These are phyloP conservation scores for Lichtheimia ramosa DNA, from an alignment of 371 early-diverging fungal genomes.

Conservation along the genomic window DNA sequence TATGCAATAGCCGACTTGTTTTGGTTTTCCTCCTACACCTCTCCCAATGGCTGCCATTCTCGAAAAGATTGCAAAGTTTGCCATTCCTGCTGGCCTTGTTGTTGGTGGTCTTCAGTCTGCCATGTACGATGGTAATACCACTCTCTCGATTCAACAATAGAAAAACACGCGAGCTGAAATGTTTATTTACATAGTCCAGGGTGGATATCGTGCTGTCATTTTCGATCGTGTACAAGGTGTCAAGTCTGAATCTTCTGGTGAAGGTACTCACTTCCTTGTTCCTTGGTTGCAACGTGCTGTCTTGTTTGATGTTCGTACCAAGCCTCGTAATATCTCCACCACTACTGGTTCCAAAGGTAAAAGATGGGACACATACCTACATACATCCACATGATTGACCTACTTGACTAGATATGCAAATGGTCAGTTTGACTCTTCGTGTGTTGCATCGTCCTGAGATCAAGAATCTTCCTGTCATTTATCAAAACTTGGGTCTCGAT, in stretches of 20 bases:
- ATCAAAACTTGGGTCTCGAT: constrained; percentile 91
- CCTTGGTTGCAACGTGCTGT: constrained; percentile 90
- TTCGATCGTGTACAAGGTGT: constrained; percentile 97
- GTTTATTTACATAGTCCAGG: constrained; percentile 69
- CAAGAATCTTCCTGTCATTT: constrained; percentile 76
- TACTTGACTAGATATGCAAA: constrained; percentile 77
- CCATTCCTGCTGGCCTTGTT: constrained; percentile 67
- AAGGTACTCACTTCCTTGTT: constrained; percentile 97
- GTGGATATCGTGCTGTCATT: constrained; percentile 95
- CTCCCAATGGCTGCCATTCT: constrained; percentile 43
- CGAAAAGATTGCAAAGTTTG: constrained; percentile 63
- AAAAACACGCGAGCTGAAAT: constrained; percentile 3
- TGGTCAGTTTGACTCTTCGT: constrained; percentile 90
- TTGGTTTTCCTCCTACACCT: too few relatives aligned
- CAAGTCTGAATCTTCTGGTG: constrained; percentile 72
- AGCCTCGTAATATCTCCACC: constrained; percentile 96
- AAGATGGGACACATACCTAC: not conserved
- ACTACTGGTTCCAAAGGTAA: constrained; percentile 78
- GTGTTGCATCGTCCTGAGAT: constrained; percentile 93
- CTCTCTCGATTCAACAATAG: not conserved
- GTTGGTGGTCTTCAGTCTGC: constrained; percentile 73
- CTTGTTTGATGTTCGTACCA: constrained; percentile 85
- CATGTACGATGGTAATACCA: constrained; percentile 91
- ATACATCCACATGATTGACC: not conserved
- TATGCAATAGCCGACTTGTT: too few relatives aligned